Percentiles rank a stretch among this genome's conserved stretches.
Evolutionary conservation across 768 basidiomycete species (phyloP).

Genomic region (Cyclocybe cylindracea): DNA sequence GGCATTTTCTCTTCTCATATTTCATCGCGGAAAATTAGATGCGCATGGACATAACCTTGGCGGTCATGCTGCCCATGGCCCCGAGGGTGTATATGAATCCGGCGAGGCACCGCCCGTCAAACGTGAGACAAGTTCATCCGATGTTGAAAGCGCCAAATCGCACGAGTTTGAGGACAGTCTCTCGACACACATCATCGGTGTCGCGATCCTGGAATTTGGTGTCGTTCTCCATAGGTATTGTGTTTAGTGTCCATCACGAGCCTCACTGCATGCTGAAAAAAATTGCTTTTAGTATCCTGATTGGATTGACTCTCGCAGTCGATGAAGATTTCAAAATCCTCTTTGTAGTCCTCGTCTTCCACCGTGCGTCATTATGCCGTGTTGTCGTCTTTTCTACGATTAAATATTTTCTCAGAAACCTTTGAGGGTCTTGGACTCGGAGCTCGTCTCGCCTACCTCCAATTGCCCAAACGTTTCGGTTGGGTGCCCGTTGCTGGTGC

Average conservation of each 20-base stretch:
- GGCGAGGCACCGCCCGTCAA: slow-evolving; percentile 8
- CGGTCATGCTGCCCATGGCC: slow-evolving; percentile 69
- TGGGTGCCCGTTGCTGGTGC: slow-evolving; percentile 64
- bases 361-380: slow-evolving; percentile 63
- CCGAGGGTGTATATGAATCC: slow-evolving; percentile 40
- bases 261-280: neutral
- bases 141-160: slow-evolving; percentile 29
- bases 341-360: slow-evolving; percentile 90
- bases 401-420: slow-evolving; percentile 53
- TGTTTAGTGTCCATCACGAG: neutral
- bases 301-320: slow-evolving; percentile 94
- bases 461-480: slow-evolving; percentile 52
- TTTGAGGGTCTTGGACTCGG: slow-evolving; percentile 96
- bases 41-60: slow-evolving; percentile 65
- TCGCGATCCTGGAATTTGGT: slow-evolving; percentile 94
- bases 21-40: slow-evolving; percentile 38
- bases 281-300: slow-evolving; percentile 56
- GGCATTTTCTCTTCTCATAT: neutral
- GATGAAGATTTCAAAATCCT: slow-evolving; percentile 76
- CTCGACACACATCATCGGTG: slow-evolving; percentile 76
- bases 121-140: slow-evolving; percentile 20
- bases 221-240: slow-evolving; percentile 78
- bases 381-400: neutral
- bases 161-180: slow-evolving; percentile 40
- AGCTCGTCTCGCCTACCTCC: slow-evolving; percentile 80